Conservation (phyloP, 2,329 filamentous ascomycete genomes). For the Stemphylium lycopersici region DNA sequence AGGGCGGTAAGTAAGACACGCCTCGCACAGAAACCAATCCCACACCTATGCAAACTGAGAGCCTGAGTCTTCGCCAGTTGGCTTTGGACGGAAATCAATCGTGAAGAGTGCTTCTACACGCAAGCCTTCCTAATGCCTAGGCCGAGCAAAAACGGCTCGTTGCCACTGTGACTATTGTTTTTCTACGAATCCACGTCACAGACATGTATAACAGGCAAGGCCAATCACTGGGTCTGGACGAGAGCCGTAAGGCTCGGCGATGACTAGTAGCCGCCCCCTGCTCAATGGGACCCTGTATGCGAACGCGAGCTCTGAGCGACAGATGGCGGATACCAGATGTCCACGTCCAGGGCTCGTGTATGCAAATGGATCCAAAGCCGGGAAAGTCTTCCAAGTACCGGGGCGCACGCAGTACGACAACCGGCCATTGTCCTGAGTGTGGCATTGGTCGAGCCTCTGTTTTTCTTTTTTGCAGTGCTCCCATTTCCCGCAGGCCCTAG, state of each 20-base stretch:
- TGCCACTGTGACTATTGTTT: no score
- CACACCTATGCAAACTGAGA: no score
- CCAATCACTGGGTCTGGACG: neutral
- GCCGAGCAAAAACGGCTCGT: no score
- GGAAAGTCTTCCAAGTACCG: slow-evolving; percentile 6
- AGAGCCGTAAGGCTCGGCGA: neutral
- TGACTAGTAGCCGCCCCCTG: neutral
- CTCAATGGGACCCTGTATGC: neutral
- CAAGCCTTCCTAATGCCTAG: no score
- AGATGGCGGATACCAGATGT: slow-evolving; percentile 1
- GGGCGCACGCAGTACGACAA: slow-evolving; percentile 1
- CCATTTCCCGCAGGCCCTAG: slow-evolving; percentile 8
- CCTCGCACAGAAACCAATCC: no score
- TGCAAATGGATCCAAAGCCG: slow-evolving; percentile 7
- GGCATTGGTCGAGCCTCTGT: slow-evolving; percentile 2
- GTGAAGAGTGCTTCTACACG: no score
- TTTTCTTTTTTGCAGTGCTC: slow-evolving; percentile 2
- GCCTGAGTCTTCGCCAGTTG: no score
- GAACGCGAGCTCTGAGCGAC: neutral
- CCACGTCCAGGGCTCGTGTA: slow-evolving; percentile 4
- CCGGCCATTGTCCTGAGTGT: neutral
- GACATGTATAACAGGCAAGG: no score
- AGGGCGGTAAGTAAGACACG: no score
- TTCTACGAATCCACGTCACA: no score
- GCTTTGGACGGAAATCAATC: no score